Base-by-base conservation (phyloP, 768 basidiomycete species). In the Lepiota subincarnata region DNA sequence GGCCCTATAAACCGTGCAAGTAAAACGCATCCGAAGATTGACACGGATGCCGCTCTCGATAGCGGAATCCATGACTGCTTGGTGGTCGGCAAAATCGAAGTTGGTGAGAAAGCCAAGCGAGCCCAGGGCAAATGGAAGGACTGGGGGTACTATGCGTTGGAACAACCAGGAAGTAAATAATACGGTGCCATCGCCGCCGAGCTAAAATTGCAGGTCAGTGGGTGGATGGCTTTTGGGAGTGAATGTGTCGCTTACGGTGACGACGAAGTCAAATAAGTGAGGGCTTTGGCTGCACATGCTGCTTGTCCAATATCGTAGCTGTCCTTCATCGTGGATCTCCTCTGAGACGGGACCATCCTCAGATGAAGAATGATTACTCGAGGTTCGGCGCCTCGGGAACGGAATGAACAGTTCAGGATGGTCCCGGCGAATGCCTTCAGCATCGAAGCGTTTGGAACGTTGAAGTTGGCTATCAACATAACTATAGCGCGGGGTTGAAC, bases 151-250 rank as follows among this genome's bases (percentile, higher is more conserved):
- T 63, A 99, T 92, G 49, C 86, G 85, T 68, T 99, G 97, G 75
- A 99, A 99, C 28, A 99, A 76, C 97, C 97, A 98, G 2, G 97
- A 98, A 4, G 97, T 97, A 73, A 98, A 99, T 13, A 99, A 81
- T 2, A 98, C 95, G 0, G 97, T 99, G 12, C 97, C 97, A 66
- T 99, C 97, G 8, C 97, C 97, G 43, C 97, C 97, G 57, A 98
- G 86, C 95, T 98, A 39, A 35, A 43, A 31, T 48, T 51, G 22
- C 20, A 37, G 31, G 49, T 20, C 61, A 63, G 28, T 66, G 48
- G 45, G 41, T 48, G 48, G 12, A 39, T 10, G 28, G 12, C 2
- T 26, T 20, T 52, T 11, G 35, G 19, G 47, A 22, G 26, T 20
- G 39, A 37, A 24, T 20, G 12, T 24, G 37, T 20, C 16, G 74